phyloP scores from a whole-genome alignment of 2,329 filamentous ascomycete genomes.

The Arthrobotrys pseudoclavata region DNA sequence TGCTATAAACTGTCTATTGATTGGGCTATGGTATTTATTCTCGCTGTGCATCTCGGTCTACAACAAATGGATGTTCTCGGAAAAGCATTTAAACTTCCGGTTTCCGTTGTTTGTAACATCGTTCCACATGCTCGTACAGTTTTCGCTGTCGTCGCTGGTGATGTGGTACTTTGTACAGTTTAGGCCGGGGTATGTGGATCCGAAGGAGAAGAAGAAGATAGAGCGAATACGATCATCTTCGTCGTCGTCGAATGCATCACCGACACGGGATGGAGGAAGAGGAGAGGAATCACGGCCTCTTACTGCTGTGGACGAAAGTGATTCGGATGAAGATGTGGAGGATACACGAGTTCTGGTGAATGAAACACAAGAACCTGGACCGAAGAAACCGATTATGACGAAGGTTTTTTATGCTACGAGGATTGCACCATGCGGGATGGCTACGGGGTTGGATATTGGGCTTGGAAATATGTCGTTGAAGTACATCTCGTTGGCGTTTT shows the following conservation, averaged over 20 bases:
- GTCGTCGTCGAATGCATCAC: constrained; percentile 70
- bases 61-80: constrained; percentile 99
- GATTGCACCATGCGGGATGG: constrained; percentile 89
- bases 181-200: constrained; percentile 72
- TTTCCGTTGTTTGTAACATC: constrained; percentile 96
- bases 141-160: constrained; percentile 80
- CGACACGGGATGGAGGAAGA: constrained; percentile 69
- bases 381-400: constrained; percentile 75
- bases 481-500: constrained; percentile 96
- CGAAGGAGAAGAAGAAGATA: constrained; percentile 63
- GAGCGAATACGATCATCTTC: constrained; percentile 62
- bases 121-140: constrained; percentile 96
- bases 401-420: constrained; percentile 91
- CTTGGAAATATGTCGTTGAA: constrained; percentile 95
- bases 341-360: constrained; percentile 58
- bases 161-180: constrained; percentile 86
- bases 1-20: constrained; percentile 82
- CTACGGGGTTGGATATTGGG: constrained; percentile 95
- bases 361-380: constrained; percentile 61
- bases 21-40: constrained; percentile 88
- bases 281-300: constrained; percentile 66
- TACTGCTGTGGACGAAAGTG: constrained; percentile 32
- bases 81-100: constrained; percentile 85
- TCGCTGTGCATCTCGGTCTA: constrained; percentile 95
- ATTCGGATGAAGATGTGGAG: constrained; percentile 59